Percentiles rank a stretch among this genome's conserved stretches.
Conservation (phyloP, 2,329 filamentous ascomycete genomes). For the Elsinoe australis region DNA sequence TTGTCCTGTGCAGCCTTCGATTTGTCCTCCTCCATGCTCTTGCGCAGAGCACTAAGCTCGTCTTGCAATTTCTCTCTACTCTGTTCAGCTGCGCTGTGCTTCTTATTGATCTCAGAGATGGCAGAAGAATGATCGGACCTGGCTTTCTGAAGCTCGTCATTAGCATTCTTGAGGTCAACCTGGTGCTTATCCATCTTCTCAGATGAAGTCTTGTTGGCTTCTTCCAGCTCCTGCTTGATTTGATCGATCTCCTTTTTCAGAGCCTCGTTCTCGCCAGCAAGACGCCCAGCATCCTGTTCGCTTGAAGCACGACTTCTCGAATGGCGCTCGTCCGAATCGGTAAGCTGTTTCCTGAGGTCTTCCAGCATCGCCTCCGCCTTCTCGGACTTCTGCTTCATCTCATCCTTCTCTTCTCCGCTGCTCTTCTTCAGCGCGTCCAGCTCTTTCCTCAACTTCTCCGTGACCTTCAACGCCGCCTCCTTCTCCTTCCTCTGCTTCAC, state of each 20-base stretch:
- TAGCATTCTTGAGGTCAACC: slow-evolving; percentile 15
- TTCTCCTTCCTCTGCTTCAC: slow-evolving; percentile 18
- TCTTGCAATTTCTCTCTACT: no score
- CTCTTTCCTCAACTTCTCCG: slow-evolving; percentile 23
- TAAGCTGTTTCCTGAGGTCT: slow-evolving; percentile 20
- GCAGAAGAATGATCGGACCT: not conserved
- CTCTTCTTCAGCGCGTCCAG: slow-evolving; percentile 23
- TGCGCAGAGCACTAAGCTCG: no score
- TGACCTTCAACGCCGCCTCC: slow-evolving; percentile 20
- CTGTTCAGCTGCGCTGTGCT: no score
- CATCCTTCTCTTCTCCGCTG: slow-evolving; percentile 14
- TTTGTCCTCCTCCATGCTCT: no score
- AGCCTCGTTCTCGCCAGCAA: slow-evolving; percentile 15
- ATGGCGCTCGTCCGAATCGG: slow-evolving; percentile 18
- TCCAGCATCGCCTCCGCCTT: slow-evolving; percentile 18
- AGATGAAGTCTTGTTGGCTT: slow-evolving; percentile 14
- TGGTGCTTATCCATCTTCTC: slow-evolving; percentile 15
- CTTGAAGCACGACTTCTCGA: slow-evolving; percentile 11
- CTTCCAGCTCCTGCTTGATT: slow-evolving; percentile 16
- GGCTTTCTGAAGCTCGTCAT: slow-evolving; percentile 18
- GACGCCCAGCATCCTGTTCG: not conserved
- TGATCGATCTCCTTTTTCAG: slow-evolving; percentile 21
- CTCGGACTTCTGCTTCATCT: slow-evolving; percentile 19
- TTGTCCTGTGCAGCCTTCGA: no score
- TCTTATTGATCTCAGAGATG: no score